A percentile compares a stretch with the other conserved stretches of the same genome.
Conservation (phyloP, 2,329 filamentous ascomycete species). For the Epichloe elymi region DNA sequence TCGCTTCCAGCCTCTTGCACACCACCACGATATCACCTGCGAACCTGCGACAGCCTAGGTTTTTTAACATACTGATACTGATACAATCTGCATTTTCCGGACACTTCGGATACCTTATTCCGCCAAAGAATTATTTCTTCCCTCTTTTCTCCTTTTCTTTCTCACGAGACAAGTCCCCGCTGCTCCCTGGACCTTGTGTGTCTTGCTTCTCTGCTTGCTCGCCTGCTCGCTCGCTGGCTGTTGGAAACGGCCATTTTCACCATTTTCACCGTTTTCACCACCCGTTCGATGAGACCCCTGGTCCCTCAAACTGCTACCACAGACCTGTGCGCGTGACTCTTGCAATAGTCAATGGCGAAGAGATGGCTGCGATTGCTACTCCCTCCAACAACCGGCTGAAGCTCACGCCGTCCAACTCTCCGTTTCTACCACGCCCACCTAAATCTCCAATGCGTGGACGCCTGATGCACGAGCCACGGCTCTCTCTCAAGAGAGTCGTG, state of each 20-base stretch:
- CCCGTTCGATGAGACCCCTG: background rate
- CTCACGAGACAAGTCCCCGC: background rate
- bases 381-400: slow-evolving; percentile 45
- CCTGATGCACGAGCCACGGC: slow-evolving; percentile 36
- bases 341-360: slow-evolving; percentile 36
- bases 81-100: background rate
- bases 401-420: slow-evolving; percentile 66
- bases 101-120: background rate
- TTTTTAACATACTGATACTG: background rate
- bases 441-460: slow-evolving; percentile 48
- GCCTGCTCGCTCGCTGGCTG: background rate
- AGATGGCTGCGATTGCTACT: slow-evolving; percentile 39
- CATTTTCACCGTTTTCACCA: background rate
- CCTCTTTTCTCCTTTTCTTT: background rate
- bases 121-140: background rate
- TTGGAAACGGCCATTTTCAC: background rate
- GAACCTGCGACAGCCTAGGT: background rate
- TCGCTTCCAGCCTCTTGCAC: background rate
- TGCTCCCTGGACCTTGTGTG: background rate
- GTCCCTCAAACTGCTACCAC: background rate
- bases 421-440: slow-evolving; percentile 47
- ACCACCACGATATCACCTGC: background rate
- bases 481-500: slow-evolving; percentile 73
- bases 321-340: slow-evolving; percentile 2
- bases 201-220: background rate